Percentiles rank a stretch among this genome's conserved stretches.
phyloP scores from a whole-genome alignment of 352 stramenopile genomes.

The Globisporangium nunn region DNA sequence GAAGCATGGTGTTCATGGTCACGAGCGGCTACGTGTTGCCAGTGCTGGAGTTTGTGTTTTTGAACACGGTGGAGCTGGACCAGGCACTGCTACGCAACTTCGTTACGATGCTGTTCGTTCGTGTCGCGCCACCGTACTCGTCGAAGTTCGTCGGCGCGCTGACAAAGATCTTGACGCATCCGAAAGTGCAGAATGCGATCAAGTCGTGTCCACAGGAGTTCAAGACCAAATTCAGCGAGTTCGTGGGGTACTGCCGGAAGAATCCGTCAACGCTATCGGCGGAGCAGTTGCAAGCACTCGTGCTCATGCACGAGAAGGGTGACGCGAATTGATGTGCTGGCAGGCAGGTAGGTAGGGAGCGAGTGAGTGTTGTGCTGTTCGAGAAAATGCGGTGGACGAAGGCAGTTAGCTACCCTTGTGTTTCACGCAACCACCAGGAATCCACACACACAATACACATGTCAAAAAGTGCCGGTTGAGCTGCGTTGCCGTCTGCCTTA shows the following conservation, averaged over 20 bases:
- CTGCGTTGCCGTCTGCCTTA: background rate
- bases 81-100: constrained; percentile 83
- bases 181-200: constrained; percentile 79
- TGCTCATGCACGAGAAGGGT: constrained; percentile 33
- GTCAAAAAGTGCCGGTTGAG: background rate
- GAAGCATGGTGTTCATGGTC: constrained; percentile 86
- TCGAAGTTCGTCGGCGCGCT: constrained; percentile 63
- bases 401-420: too few species aligned
- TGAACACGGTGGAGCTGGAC: constrained; percentile 74
- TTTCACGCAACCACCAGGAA: background rate
- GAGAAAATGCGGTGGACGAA: background rate
- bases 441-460: background rate
- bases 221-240: constrained; percentile 65
- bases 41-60: constrained; percentile 77
- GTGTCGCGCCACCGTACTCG: constrained; percentile 72
- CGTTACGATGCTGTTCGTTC: constrained; percentile 68
- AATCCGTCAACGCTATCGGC: constrained; percentile 44
- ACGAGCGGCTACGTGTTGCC: constrained; percentile 81
- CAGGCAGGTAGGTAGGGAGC: background rate
- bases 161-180: constrained; percentile 71
- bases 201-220: constrained; percentile 73
- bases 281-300: constrained; percentile 61
- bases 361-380: background rate
- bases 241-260: constrained; percentile 64
- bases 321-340: constrained; percentile 1